Conservation (phyloP, 352 stramenopile species). For the Phytopythium delawarense region DNA sequence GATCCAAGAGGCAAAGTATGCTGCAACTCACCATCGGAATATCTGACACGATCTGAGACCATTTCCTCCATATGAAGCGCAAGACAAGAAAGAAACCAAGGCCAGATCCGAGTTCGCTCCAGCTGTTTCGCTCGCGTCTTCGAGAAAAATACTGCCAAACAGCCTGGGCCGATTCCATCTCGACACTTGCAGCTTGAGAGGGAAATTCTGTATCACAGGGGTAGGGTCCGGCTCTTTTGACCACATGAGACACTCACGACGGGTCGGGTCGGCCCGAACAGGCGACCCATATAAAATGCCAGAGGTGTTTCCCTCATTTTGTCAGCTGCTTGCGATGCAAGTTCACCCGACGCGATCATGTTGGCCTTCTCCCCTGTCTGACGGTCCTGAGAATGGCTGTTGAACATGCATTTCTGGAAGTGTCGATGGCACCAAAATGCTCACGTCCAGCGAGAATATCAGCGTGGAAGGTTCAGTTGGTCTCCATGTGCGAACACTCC, state of each 20-base stretch:
- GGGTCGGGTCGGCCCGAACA: neutral
- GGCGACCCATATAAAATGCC: neutral
- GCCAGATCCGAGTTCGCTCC: neutral
- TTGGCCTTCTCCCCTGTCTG: too few species aligned
- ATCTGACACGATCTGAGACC: neutral
- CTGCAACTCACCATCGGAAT: neutral
- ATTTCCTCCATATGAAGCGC: neutral
- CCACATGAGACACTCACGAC: neutral
- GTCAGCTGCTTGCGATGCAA: neutral
- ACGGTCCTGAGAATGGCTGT: too few species aligned
- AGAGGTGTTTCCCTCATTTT: neutral
- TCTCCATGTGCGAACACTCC: neutral
- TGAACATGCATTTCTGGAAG: too few species aligned
- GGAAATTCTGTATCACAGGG: conserved; percentile 2
- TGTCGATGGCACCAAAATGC: too few species aligned
- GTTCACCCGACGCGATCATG: neutral
- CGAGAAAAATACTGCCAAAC: neutral
- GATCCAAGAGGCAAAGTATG: neutral
- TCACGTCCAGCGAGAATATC: neutral
- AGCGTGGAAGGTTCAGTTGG: neutral
- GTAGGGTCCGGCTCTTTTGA: neutral
- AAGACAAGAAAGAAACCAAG: too few species aligned
- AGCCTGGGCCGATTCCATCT: neutral
- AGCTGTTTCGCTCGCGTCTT: neutral
- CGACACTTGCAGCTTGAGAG: neutral